Conservation (phyloP, 2,329 filamentous ascomycete genomes). For the Ascochyta lentis region DNA sequence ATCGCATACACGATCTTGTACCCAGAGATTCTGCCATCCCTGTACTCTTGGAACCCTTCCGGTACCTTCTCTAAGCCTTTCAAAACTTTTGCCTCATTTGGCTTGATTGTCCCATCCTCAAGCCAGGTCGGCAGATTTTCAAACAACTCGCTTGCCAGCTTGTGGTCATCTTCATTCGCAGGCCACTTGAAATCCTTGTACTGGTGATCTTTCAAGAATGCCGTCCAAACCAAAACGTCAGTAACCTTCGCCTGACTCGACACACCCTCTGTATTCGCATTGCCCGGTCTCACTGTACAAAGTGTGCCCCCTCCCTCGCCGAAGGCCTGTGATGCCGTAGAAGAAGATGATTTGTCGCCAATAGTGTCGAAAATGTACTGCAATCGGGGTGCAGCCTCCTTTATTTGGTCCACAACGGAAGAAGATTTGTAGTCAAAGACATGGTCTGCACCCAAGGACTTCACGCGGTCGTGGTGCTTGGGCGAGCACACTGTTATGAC, state of each 20-base stretch:
- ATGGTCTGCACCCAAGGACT: conserved; percentile 19
- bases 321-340: conserved; percentile 41
- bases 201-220: conserved; percentile 50
- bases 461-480: conserved; percentile 23
- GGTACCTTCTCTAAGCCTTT: conserved; percentile 43
- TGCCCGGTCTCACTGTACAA: conserved; percentile 54
- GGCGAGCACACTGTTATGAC: conserved; percentile 23
- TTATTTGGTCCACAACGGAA: conserved; percentile 52
- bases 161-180: conserved; percentile 49
- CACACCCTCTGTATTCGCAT: conserved; percentile 49
- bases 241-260: conserved; percentile 44
- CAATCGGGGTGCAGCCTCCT: conserved; percentile 20
- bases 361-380: conserved; percentile 54
- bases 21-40: conserved; percentile 49
- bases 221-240: conserved; percentile 54
- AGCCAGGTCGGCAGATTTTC: conserved; percentile 47
- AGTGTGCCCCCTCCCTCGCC: conserved; percentile 24
- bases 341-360: conserved; percentile 49
- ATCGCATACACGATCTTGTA: conserved; percentile 53
- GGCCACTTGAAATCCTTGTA: conserved; percentile 49
- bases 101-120: conserved; percentile 44
- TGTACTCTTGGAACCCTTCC: conserved; percentile 49
- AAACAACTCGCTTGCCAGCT: conserved; percentile 48
- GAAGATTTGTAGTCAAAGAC: conserved; percentile 54
- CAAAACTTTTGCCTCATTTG: conserved; percentile 43